Base-by-base conservation (phyloP, 768 basidiomycete genomes). In the Peribolospora kevripleyi region DNA sequence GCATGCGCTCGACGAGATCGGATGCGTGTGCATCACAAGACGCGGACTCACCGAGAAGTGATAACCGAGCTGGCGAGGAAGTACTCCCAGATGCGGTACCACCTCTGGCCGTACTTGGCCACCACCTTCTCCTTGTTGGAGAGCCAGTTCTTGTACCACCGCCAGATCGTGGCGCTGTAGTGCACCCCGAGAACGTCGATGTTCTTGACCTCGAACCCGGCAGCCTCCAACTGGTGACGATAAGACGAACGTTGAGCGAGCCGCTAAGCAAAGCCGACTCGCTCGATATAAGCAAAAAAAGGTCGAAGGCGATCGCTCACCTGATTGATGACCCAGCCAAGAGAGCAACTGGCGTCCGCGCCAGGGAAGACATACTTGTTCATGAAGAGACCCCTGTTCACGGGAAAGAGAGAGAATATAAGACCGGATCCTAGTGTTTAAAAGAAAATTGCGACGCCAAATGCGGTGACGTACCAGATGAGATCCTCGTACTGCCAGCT, bases 301-400 rank as follows among this genome's bases (percentile, higher is more conserved):
- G 36, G 42, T 37, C n/a, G 55, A n/a, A 6, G 42, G 43, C 10
- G 10, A 25, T 13, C 13, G 59, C 64, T 45, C 38, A 88, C 77
- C 71, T 84, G 74, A 39, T 70, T 75, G 57, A 98, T 75, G 55
- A 93, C 87, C 91, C 91, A 97, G 46, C 83, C 85, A 40, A 97
- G 80, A 14, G 90, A 84, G 68, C 86, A 86, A 3, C 81, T 85
- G 0, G 93, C 93, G 63, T 98, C 93, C 3, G 91, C 93, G 65
- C 91, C 91, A 48, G 93, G 91, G 80, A 98, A 98, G 65, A 98
- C 71, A 61, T 98, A 97, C 65, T 88, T 88, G 76, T 84, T 90
- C 86, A 90, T 90, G 73, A 90, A 91, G 36, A 90, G 74, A 60
- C 87, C 88, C 84, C 81, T 82, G 46, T 5, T 42, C 5, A 45